A percentile compares a stretch with the other conserved stretches of the same genome.
phyloP scores from a whole-genome alignment of 345 rosid species.

The Aurinia saxatilis region DNA sequence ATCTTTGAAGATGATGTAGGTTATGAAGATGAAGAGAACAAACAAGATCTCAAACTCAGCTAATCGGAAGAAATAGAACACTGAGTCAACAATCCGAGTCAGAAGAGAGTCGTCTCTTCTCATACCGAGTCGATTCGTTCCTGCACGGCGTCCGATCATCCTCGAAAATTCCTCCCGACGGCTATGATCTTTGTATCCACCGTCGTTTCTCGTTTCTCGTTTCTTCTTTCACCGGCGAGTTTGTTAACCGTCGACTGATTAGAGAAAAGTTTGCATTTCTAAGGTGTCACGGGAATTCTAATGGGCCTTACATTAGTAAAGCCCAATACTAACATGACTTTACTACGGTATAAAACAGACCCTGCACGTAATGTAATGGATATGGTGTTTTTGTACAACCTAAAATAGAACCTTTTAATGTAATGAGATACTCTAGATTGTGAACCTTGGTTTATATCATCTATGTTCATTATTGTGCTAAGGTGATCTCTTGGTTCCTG shows the following conservation, averaged over 20 bases:
- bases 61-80: constrained; percentile 25
- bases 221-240: constrained; percentile 4
- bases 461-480: not conserved
- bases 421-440: too few relatives aligned
- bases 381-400: too few relatives aligned
- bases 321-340: too few relatives aligned
- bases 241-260: not conserved
- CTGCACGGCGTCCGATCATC: constrained; percentile 30
- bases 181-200: not conserved
- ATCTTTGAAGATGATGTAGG: constrained; percentile 29
- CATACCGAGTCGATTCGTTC: constrained; percentile 21
- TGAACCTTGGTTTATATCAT: too few relatives aligned
- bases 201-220: not conserved
- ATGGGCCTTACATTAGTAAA: constrained; percentile 8
- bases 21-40: constrained; percentile 21
- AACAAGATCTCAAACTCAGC: constrained; percentile 34
- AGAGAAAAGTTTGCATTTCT: not conserved
- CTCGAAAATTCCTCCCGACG: not conserved
- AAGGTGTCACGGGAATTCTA: not conserved
- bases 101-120: constrained; percentile 24
- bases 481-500: not conserved
- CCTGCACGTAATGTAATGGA: too few relatives aligned
- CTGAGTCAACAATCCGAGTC: constrained; percentile 30
- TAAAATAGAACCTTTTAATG: too few relatives aligned
- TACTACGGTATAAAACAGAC: too few relatives aligned